Percentiles rank a stretch among this genome's conserved stretches.
Evolutionary conservation across 2,329 filamentous ascomycete genomes (phyloP).

Genomic region (Aulographum hederae): DNA sequence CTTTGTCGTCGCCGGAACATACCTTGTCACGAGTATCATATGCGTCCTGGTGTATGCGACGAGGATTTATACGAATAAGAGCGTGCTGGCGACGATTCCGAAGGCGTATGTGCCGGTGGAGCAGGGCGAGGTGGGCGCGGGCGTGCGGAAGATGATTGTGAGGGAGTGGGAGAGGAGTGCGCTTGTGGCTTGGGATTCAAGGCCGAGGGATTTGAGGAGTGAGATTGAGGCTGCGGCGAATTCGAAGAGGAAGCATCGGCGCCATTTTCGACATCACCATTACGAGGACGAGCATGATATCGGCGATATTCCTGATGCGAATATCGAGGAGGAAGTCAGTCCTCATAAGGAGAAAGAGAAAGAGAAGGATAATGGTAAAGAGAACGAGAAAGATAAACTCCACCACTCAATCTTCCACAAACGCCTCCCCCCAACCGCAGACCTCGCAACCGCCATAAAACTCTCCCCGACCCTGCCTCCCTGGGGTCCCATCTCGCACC

Average conservation of each 20-base stretch:
- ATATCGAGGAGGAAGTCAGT: constrained; percentile 8
- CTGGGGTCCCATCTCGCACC: constrained; percentile 75
- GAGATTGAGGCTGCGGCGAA: constrained; percentile 16
- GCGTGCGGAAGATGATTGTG: constrained; percentile 58
- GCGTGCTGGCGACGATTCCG: constrained; percentile 63
- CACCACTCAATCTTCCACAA: neutral
- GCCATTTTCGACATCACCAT: constrained; percentile 2
- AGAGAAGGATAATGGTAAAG: neutral
- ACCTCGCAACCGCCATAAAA: constrained; percentile 17
- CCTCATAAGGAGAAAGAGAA: constrained; percentile 3
- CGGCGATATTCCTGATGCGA: constrained; percentile 12
- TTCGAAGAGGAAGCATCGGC: constrained; percentile 9
- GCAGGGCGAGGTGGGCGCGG: constrained; percentile 60
- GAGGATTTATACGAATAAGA: constrained; percentile 74
- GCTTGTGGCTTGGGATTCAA: constrained; percentile 59
- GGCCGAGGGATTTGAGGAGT: constrained; percentile 40
- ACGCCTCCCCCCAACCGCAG: neutral
- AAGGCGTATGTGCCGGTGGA: constrained; percentile 75
- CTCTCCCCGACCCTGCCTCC: constrained; percentile 30
- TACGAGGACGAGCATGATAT: constrained; percentile 14
- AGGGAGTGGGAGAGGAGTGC: constrained; percentile 60
- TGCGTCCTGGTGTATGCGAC: constrained; percentile 62
- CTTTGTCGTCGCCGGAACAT: constrained; percentile 61
- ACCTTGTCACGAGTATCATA: constrained; percentile 52
- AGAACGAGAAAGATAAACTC: too few relatives aligned